Evolutionary conservation across 768 basidiomycete species (phyloP), one percentile per base, ranked within the genome.

Genomic region (Lentinula detonsa): DNA sequence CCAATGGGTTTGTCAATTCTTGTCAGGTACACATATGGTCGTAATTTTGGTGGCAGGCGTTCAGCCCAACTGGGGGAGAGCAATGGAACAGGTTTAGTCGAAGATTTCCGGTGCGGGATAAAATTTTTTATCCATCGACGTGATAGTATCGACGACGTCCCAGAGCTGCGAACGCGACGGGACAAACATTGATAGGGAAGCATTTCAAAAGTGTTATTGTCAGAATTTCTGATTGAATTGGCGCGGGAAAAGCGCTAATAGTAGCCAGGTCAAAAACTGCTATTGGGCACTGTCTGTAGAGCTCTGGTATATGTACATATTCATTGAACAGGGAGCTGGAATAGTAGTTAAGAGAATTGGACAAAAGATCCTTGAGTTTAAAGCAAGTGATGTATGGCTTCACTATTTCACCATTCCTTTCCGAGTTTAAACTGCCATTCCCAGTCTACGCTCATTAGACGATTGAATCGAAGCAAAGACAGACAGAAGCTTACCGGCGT

Each of bases 1-100:
- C 97, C 97, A 62, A 97, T 98, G 16, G 97, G 96, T 70, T 98
- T 99, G 77, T 99, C 95, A 42, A 96, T 80, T 59, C 97, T 84
- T 49, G 89, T 90, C 28, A 99, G 78, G 68, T 90, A 86, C 3
- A 95, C 68, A 72, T 98, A 99, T 4, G 97, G 95, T 52, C 76
- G 81, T 35, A 83, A 64, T 71, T 75, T 77, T 5, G 72, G 65
- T 15, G 90, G 90, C 37, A 90, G 70, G 56, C 75, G 77, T 65
- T 89, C 88, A 28, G 90, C 78, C 90, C 90, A 93, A 45, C 57
- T 43, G 37, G 46, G 6, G 8, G 55, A 10, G 3, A 37, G 31
- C 11, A 34, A 5, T 5, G 28, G 15, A 33, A 35, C 50, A 34
- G 8, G 11, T 51, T 34, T 33, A 33, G 28, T 51, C 33, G 50